phyloP scores from a whole-genome alignment of 2,329 filamentous ascomycete genomes.

The Venturia nashicola region DNA sequence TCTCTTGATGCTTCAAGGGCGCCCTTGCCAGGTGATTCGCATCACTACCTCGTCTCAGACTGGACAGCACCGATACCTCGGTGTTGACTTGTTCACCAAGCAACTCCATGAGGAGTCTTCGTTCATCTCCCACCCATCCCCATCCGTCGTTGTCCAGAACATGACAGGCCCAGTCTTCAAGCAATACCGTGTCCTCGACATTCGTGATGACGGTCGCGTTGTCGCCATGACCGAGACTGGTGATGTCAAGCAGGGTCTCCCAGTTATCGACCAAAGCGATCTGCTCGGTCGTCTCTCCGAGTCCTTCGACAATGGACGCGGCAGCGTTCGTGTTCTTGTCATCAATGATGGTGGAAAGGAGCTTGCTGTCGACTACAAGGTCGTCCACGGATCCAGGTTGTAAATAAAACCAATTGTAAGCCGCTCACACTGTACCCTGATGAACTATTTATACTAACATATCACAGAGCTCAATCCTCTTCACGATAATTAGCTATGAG shows the following conservation, averaged over 20 bases:
- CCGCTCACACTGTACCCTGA: background rate
- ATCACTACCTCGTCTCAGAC: conserved; percentile 97
- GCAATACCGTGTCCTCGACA: conserved; percentile 99
- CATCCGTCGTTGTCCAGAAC: conserved; percentile 96
- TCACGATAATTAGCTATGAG: background rate
- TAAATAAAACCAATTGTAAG: conserved; percentile 24
- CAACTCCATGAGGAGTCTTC: conserved; percentile 98
- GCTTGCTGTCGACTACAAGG: conserved; percentile 98
- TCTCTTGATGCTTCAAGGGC: conserved; percentile 96
- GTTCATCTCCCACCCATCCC: conserved; percentile 93
- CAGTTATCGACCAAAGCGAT: conserved; percentile 89
- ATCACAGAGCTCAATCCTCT: background rate
- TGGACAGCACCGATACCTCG: conserved; percentile 98
- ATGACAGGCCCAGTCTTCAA: conserved; percentile 99
- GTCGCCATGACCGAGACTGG: conserved; percentile 98
- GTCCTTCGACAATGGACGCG: conserved; percentile 83
- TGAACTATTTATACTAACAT: background rate
- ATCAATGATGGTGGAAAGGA: conserved; percentile 88
- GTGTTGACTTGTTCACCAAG: conserved; percentile 99
- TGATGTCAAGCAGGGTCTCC: conserved; percentile 91
- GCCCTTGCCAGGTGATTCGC: conserved; percentile 98
- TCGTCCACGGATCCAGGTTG: conserved; percentile 68
- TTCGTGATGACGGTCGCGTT: conserved; percentile 69
- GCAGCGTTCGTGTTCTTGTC: conserved; percentile 88
- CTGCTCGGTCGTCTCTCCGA: conserved; percentile 70